Percentiles rank a stretch among this genome's conserved stretches.
These are phyloP conservation scores for Penicillium sp. DNA, from an alignment of 2,329 filamentous ascomycete genomes.

Conservation along the genomic window DNA sequence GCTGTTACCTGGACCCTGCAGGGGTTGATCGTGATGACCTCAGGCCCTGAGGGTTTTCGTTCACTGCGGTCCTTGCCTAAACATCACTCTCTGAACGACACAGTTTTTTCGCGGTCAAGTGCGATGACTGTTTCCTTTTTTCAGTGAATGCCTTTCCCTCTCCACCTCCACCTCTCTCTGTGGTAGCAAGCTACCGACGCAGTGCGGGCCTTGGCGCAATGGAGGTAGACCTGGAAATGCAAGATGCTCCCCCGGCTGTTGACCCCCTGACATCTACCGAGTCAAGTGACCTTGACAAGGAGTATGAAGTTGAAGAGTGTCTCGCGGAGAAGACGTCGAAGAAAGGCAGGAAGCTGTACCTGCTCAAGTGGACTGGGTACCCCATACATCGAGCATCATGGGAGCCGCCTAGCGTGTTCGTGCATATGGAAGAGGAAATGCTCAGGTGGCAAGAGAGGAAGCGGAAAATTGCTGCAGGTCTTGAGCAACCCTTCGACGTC, in stretches of 20 bases:
- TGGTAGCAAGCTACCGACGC: neutral
- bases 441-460: slow-evolving; percentile 44
- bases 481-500: slow-evolving; percentile 36
- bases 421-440: slow-evolving; percentile 43
- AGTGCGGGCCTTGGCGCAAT: neutral
- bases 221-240: slow-evolving; percentile 14
- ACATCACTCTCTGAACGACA: neutral
- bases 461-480: slow-evolving; percentile 33
- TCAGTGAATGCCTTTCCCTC: neutral
- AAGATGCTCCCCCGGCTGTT: slow-evolving; percentile 37
- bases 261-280: slow-evolving; percentile 62
- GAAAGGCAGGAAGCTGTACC: slow-evolving; percentile 48
- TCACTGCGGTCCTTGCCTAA: neutral
- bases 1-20: neutral
- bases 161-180: neutral
- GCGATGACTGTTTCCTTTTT: neutral
- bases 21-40: neutral
- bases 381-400: slow-evolving; percentile 58
- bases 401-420: slow-evolving; percentile 49
- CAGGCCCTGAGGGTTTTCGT: neutral
- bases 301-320: slow-evolving; percentile 59
- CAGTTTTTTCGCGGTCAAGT: neutral
- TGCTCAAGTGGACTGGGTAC: slow-evolving; percentile 68
- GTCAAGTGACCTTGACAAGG: slow-evolving; percentile 45
- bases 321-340: slow-evolving; percentile 47